Percentiles rank a stretch among this genome's conserved stretches.
Evolutionary conservation across 2,329 filamentous ascomycete species (phyloP).

Genomic region (Acephala macrosclerotiorum): DNA sequence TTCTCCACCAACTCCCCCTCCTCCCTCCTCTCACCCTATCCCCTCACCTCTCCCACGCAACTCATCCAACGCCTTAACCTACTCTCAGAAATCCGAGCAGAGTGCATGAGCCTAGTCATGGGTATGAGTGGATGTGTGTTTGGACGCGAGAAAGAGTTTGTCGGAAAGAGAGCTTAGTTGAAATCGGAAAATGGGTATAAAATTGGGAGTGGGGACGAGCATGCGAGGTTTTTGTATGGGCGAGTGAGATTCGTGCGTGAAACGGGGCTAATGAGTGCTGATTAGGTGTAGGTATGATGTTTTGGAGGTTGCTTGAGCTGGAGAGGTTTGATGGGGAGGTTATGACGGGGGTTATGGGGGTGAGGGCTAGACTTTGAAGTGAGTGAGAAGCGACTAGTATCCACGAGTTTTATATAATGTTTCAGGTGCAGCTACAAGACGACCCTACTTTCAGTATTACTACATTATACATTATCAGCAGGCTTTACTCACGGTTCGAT

Average conservation of each 20-base stretch:
- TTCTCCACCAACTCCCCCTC: background rate
- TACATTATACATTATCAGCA: too few relatives aligned
- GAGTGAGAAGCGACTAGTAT: background rate
- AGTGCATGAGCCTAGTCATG: conserved; percentile 11
- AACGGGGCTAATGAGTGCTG: background rate
- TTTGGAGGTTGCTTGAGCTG: conserved; percentile 20
- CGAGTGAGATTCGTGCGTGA: background rate
- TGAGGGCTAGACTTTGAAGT: conserved; percentile 16
- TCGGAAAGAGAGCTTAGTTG: conserved; percentile 1
- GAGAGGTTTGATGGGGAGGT: background rate
- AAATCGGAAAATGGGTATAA: conserved; percentile 1
- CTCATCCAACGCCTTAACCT: conserved; percentile 37
- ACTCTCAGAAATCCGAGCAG: conserved; percentile 13
- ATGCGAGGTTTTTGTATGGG: conserved; percentile 21
- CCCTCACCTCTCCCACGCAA: background rate
- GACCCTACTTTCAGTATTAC: too few relatives aligned
- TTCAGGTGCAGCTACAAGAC: too few relatives aligned
- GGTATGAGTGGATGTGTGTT: conserved; percentile 17
- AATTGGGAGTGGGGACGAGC: conserved; percentile 19
- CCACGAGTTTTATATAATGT: too few relatives aligned
- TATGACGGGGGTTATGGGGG: background rate
- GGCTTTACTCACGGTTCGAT: too few relatives aligned
- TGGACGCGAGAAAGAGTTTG: conserved; percentile 16
- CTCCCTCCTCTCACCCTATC: background rate
- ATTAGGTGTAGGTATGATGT: conserved; percentile 23